Evolutionary conservation across 177 flowering plant genomes (phyloP).

Genomic region (Vitis hybrid): DNA sequence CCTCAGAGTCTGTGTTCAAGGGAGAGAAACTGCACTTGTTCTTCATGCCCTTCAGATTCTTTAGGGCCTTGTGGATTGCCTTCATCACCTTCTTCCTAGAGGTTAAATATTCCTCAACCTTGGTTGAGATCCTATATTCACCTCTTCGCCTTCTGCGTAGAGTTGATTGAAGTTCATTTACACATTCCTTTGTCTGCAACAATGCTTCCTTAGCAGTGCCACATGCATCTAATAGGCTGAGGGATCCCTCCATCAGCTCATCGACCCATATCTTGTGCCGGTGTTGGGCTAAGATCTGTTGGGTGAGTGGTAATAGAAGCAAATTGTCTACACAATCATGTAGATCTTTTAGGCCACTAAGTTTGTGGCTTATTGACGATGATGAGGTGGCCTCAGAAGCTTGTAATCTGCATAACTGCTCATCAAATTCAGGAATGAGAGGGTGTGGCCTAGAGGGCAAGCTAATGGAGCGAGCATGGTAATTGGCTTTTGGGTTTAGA

Average conservation of each 20-base stretch:
- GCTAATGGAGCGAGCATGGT: slow-evolving; percentile 30
- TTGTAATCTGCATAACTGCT: slow-evolving; percentile 19
- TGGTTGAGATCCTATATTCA: slow-evolving; percentile 12
- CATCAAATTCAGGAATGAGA: slow-evolving; percentile 11
- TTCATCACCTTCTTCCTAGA: slow-evolving; percentile 39
- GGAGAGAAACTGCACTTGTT: slow-evolving; percentile 3
- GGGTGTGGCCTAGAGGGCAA: slow-evolving; percentile 33
- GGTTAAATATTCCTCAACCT: slow-evolving; percentile 21
- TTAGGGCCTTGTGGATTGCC: slow-evolving; percentile 29
- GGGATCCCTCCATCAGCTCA: slow-evolving; percentile 33
- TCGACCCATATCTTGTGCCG: slow-evolving; percentile 10
- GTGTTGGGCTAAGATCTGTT: slow-evolving; percentile 21
- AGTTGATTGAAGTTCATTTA: slow-evolving; percentile 28
- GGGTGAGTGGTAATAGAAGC: slow-evolving; percentile 28
- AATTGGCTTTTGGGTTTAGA: slow-evolving; percentile 12
- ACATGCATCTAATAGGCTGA: slow-evolving; percentile 35
- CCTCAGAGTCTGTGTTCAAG: slow-evolving; percentile 18
- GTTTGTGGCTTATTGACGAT: slow-evolving; percentile 17
- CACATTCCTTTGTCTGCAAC: slow-evolving; percentile 27
- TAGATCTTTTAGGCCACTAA: slow-evolving; percentile 29
- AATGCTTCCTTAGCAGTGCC: slow-evolving; percentile 28
- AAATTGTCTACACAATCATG: slow-evolving; percentile 26
- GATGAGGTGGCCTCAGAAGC: slow-evolving; percentile 23
- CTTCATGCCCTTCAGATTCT: slow-evolving; percentile 20
- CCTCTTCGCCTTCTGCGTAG: slow-evolving; percentile 31